These are phyloP conservation scores for Lentinula boryana DNA, from an alignment of 768 basidiomycete genomes.

Conservation along the genomic window DNA sequence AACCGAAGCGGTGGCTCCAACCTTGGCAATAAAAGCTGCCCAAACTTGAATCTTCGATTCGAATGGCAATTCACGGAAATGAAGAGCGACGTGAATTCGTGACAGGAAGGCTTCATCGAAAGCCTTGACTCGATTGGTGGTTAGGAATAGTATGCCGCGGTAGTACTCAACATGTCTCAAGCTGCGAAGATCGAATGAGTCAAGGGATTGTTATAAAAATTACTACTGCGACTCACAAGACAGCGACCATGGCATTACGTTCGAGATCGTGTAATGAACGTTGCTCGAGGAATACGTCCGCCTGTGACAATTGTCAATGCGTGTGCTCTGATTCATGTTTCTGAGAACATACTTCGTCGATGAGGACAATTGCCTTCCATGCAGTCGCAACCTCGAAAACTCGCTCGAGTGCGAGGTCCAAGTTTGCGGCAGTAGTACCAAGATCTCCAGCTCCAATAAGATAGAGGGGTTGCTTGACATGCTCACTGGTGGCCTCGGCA, in stretches of 20 bases:
- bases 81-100: constrained; percentile 60
- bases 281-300: constrained; percentile 70
- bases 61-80: constrained; percentile 52
- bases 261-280: constrained; percentile 58
- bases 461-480: constrained; percentile 46
- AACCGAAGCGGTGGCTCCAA: constrained; percentile 29
- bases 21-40: constrained; percentile 52
- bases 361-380: constrained; percentile 57
- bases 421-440: constrained; percentile 35
- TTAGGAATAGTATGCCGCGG: constrained; percentile 51
- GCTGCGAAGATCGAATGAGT: constrained; percentile 26
- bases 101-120: constrained; percentile 69
- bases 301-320: constrained; percentile 18
- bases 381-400: constrained; percentile 49
- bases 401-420: constrained; percentile 39
- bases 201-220: constrained; percentile 2
- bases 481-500: constrained; percentile 54
- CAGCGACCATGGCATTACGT: constrained; percentile 69
- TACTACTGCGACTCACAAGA: constrained; percentile 35
- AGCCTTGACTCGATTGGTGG: constrained; percentile 50
- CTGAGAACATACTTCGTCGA: constrained; percentile 36
- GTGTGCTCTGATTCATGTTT: background rate
- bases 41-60: constrained; percentile 56
- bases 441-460: constrained; percentile 51
- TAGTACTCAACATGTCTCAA: constrained; percentile 54